phyloP scores from a whole-genome alignment of 495 filamentous ascomycete genomes.

The Oleoguttula mirabilis region DNA sequence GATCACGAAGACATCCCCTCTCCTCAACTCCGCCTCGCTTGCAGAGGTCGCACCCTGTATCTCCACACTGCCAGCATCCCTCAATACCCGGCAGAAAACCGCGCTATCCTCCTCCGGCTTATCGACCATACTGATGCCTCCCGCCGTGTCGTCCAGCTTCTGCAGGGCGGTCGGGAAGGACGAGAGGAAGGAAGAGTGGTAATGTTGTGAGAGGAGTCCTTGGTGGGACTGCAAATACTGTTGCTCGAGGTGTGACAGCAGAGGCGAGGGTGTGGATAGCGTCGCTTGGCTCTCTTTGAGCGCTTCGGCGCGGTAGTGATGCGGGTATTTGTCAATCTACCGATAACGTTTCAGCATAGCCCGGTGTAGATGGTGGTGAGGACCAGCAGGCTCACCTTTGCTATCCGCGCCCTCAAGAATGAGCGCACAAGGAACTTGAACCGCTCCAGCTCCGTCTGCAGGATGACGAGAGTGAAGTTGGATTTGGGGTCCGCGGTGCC shows the following conservation, averaged over 20 bases:
- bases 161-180: conserved; percentile 66
- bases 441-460: conserved; percentile 91
- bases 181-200: conserved; percentile 63
- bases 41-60: conserved; percentile 41
- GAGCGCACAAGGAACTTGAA: conserved; percentile 82
- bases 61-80: conserved; percentile 44
- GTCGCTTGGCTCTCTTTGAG: too few species aligned
- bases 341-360: too few species aligned
- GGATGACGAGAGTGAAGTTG: conserved; percentile 84
- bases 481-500: conserved; percentile 71
- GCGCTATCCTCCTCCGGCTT: conserved; percentile 66
- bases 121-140: conserved; percentile 85
- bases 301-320: conserved; percentile 41
- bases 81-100: conserved; percentile 71
- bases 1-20: conserved; percentile 77
- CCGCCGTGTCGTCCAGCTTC: conserved; percentile 77
- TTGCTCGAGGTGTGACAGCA: conserved; percentile 60
- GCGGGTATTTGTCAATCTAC: conserved; percentile 58
- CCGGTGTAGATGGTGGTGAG: too few species aligned
- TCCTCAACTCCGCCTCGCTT: conserved; percentile 44
- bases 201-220: conserved; percentile 68
- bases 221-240: conserved; percentile 74
- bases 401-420: conserved; percentile 71
- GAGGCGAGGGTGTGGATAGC: conserved; percentile 23
- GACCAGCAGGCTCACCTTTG: conserved; percentile 50